phyloP scores from a whole-genome alignment of 495 filamentous ascomycete species.

The Immersiella caudata region DNA sequence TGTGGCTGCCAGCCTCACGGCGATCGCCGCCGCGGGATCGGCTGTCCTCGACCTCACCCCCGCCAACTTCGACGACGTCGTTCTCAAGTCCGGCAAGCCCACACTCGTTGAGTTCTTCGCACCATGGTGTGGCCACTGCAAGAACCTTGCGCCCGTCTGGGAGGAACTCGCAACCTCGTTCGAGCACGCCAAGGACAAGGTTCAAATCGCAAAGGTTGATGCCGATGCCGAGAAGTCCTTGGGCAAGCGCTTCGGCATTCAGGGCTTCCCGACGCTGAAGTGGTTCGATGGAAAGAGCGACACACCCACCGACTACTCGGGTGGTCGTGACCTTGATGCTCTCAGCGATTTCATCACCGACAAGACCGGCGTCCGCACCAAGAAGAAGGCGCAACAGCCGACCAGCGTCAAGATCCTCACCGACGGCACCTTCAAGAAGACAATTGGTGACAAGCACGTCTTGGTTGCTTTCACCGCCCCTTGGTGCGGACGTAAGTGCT shows the following conservation, averaged over 20 bases:
- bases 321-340: conserved; percentile 86
- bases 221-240: conserved; percentile 84
- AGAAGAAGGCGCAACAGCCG: conserved; percentile 65
- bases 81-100: conserved; percentile 90
- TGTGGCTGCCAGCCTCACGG: conserved; percentile 50
- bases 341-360: conserved; percentile 78
- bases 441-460: conserved; percentile 87
- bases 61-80: conserved; percentile 84
- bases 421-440: conserved; percentile 74
- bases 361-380: conserved; percentile 82
- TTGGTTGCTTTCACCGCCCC: conserved; percentile 95
- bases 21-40: conserved; percentile 54
- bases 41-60: conserved; percentile 87
- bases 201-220: conserved; percentile 93
- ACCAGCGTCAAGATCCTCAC: conserved; percentile 80
- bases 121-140: conserved; percentile 98
- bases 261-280: conserved; percentile 96
- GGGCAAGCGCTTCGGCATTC: conserved; percentile 81
- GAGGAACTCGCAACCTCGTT: conserved; percentile 84
- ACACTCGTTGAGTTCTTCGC: conserved; percentile 99
- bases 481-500: conserved; percentile 91
- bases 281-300: conserved; percentile 98
- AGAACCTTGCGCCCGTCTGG: conserved; percentile 90
- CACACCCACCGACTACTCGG: conserved; percentile 80
- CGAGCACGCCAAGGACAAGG: conserved; percentile 74